Percentiles rank a stretch among this genome's conserved stretches.
Conservation (phyloP, 805 yeast species). For the Wilhelminamyces savonicus region DNA sequence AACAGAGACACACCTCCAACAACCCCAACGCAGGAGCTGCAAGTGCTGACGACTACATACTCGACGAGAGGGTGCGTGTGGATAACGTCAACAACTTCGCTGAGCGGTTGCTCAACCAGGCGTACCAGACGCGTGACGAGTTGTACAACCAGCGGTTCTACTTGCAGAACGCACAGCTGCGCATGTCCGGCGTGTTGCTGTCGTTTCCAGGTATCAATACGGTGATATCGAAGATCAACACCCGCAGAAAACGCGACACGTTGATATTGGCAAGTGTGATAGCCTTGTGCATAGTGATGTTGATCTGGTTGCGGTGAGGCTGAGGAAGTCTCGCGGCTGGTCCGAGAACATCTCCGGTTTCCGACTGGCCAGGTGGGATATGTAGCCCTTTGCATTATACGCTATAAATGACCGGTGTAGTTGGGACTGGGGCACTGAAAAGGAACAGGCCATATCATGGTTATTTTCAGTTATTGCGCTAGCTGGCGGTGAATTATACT, state of each 20-base stretch:
- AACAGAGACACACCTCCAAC: slow-evolving; percentile 28
- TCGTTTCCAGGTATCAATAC: slow-evolving; percentile 79
- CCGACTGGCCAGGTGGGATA: too few species aligned
- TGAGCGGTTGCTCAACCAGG: slow-evolving; percentile 76
- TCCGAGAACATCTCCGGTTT: too few species aligned
- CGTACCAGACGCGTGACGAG: slow-evolving; percentile 85
- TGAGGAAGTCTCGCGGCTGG: too few species aligned
- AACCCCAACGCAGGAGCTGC: slow-evolving; percentile 10
- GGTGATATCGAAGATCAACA: slow-evolving; percentile 71
- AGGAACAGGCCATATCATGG: too few species aligned
- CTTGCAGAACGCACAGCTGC: slow-evolving; percentile 57
- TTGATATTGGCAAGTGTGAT: slow-evolving; percentile 74
- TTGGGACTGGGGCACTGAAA: too few species aligned
- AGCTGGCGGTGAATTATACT: too few species aligned
- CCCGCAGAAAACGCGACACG: slow-evolving; percentile 84
- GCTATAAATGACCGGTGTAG: too few species aligned
- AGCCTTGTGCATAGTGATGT: slow-evolving; percentile 61
- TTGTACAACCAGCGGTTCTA: slow-evolving; percentile 63
- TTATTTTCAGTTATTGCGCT: too few species aligned
- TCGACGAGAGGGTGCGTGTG: slow-evolving; percentile 69
- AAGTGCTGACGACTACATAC: slow-evolving; percentile 64
- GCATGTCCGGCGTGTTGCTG: slow-evolving; percentile 54
- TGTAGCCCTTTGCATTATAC: too few species aligned
- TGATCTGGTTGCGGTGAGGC: slow-evolving; percentile 52
- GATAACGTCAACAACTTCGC: slow-evolving; percentile 69